Evolutionary conservation across 2,329 filamentous ascomycete genomes (phyloP).

Genomic region (Microsporum audouinii): DNA sequence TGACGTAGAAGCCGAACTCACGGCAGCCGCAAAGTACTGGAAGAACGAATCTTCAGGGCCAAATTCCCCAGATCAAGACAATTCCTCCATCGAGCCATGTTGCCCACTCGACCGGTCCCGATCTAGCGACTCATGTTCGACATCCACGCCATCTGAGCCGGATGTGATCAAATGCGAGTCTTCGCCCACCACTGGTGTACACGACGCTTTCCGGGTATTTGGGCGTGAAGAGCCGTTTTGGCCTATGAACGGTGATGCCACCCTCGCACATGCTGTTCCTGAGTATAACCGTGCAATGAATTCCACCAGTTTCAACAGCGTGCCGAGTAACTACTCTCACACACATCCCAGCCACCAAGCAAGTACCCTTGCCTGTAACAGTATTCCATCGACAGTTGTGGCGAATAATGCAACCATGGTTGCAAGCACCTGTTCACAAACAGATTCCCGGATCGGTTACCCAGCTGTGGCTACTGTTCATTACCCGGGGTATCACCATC

Average conservation of each 20-base stretch:
- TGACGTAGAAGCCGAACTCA: slow-evolving; percentile 24
- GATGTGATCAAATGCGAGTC: slow-evolving; percentile 1
- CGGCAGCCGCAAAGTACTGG: slow-evolving; percentile 28
- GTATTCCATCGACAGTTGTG: background rate
- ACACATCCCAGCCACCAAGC: background rate
- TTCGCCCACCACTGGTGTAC: background rate
- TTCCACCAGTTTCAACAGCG: background rate
- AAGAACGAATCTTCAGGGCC: slow-evolving; percentile 25
- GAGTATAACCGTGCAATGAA: slow-evolving; percentile 5
- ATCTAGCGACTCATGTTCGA: slow-evolving; percentile 6
- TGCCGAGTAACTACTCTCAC: slow-evolving; percentile 1
- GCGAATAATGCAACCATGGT: slow-evolving; percentile 1
- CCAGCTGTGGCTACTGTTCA: background rate
- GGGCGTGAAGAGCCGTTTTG: slow-evolving; percentile 7
- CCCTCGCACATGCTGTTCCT: background rate
- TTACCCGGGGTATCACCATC: background rate
- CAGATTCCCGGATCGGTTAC: slow-evolving; percentile 2
- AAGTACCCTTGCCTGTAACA: background rate
- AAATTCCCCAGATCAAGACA: slow-evolving; percentile 29
- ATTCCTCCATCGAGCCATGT: slow-evolving; percentile 25
- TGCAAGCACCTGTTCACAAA: background rate
- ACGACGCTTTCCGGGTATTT: slow-evolving; percentile 8
- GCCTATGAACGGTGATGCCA: slow-evolving; percentile 2
- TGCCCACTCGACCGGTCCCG: slow-evolving; percentile 8
- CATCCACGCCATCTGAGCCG: slow-evolving; percentile 5